Percentiles rank a stretch among this genome's conserved stretches.
These are phyloP conservation scores for Comarum palustre DNA, from an alignment of 306 rosid species.

Conservation along the genomic window DNA sequence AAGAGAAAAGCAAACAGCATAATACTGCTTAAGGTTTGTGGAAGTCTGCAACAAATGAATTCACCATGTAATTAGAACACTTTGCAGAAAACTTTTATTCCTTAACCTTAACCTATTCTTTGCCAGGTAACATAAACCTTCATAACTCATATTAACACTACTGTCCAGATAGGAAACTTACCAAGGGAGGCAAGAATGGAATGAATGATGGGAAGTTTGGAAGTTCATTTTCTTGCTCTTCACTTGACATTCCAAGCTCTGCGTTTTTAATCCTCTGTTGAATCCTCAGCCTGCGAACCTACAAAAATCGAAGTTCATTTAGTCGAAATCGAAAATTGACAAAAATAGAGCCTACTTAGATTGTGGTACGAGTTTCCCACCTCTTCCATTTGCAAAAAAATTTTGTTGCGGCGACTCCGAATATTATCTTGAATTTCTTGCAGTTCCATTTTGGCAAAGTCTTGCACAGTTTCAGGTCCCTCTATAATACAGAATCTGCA, in stretches of 20 bases:
- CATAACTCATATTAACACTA: neutral
- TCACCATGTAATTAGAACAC: constrained; percentile 20
- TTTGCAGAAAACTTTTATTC: constrained; percentile 3
- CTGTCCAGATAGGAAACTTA: constrained; percentile 32
- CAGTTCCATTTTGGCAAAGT: constrained; percentile 80
- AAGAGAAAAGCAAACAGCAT: constrained; percentile 80
- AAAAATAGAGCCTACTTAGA: neutral
- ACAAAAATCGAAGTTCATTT: constrained; percentile 21
- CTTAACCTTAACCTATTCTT: neutral
- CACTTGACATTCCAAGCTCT: constrained; percentile 59
- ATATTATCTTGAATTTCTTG: constrained; percentile 87
- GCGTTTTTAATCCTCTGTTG: constrained; percentile 83
- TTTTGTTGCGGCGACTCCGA: constrained; percentile 89
- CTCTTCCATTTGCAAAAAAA: constrained; percentile 96
- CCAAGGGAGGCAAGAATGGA: constrained; percentile 97
- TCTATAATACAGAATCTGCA: constrained; percentile 90
- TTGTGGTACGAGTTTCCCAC: constrained; percentile 31
- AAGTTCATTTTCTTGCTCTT: constrained; percentile 81
- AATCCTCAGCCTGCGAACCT: constrained; percentile 97
- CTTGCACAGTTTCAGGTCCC: constrained; percentile 90
- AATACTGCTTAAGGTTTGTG: constrained; percentile 80
- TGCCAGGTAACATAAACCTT: neutral
- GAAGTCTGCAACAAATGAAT: constrained; percentile 64
- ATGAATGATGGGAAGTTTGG: constrained; percentile 91
- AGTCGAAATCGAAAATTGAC: neutral